A percentile compares a stretch with the other conserved stretches of the same genome.
Conservation (phyloP, 768 basidiomycete genomes). For the Boletus rubroflammeus region DNA sequence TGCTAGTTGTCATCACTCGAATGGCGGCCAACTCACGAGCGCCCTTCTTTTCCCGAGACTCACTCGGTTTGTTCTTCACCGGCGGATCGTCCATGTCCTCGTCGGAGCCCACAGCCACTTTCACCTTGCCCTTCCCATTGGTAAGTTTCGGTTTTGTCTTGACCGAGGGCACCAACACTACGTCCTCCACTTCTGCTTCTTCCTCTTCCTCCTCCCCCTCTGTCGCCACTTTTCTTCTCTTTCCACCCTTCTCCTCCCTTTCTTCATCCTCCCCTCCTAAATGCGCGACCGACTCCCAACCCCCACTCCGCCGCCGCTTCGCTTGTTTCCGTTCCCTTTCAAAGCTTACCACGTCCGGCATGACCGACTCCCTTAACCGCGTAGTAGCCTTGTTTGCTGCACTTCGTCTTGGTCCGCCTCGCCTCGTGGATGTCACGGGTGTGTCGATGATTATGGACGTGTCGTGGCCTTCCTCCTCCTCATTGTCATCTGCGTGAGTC, state of each 20-base stretch:
- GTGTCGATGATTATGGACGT: slow-evolving; percentile 11
- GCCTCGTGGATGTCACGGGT: slow-evolving; percentile 11
- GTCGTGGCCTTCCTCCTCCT: not conserved
- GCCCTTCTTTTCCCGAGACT: slow-evolving; percentile 11
- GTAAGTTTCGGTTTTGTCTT: slow-evolving; percentile 12
- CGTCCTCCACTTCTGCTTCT: slow-evolving; percentile 21
- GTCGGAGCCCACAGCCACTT: not conserved
- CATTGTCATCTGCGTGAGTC: not conserved
- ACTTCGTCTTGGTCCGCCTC: slow-evolving; percentile 38
- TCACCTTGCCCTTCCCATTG: slow-evolving; percentile 9
- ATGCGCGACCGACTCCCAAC: slow-evolving; percentile 26
- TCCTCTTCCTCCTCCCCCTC: slow-evolving; percentile 23
- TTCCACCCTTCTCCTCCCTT: slow-evolving; percentile 16
- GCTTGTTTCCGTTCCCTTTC: slow-evolving; percentile 59
- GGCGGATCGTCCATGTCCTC: not conserved
- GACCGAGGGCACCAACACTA: slow-evolving; percentile 10
- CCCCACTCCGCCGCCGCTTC: slow-evolving; percentile 31
- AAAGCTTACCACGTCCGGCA: slow-evolving; percentile 73
- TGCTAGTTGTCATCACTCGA: slow-evolving; percentile 66
- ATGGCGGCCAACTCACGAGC: slow-evolving; percentile 22
- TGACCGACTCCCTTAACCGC: slow-evolving; percentile 49
- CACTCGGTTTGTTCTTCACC: slow-evolving; percentile 3
- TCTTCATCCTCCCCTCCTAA: slow-evolving; percentile 10
- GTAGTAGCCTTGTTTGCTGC: slow-evolving; percentile 52
- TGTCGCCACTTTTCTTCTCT: slow-evolving; percentile 19